phyloP scores from a whole-genome alignment of 106 monocot genomes.

The Hemerocallis citrina region DNA sequence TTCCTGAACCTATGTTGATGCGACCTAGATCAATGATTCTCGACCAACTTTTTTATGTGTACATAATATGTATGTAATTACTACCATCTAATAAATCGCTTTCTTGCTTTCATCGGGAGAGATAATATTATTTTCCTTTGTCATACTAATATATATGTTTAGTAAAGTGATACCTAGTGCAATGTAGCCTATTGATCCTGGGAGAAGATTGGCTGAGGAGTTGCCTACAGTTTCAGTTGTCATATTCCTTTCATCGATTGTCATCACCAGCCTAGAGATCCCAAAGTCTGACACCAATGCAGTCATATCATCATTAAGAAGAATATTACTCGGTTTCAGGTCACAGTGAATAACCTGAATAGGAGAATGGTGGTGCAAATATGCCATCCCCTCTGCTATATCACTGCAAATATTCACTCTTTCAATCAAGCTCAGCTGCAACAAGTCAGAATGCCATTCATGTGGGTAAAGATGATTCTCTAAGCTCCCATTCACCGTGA shows the following conservation, averaged over 20 bases:
- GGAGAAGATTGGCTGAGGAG: conserved; percentile 18
- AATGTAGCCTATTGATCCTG: conserved; percentile 35
- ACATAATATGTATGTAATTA: too few species aligned
- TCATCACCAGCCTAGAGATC: conserved; percentile 28
- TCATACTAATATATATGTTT: too few species aligned
- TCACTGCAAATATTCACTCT: conserved; percentile 32
- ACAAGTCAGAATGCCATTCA: neutral
- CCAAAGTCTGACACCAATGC: conserved; percentile 41
- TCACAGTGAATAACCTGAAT: conserved; percentile 32
- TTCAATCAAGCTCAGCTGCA: conserved; percentile 10
- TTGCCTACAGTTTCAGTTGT: neutral
- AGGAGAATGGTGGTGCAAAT: conserved; percentile 36
- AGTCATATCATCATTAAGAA: conserved; percentile 36
- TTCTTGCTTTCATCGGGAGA: too few species aligned
- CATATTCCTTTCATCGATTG: conserved; percentile 10
- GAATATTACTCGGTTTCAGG: conserved; percentile 31
- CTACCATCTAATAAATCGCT: too few species aligned
- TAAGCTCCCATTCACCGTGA: conserved; percentile 31
- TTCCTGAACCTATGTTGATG: too few species aligned
- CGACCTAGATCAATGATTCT: too few species aligned
- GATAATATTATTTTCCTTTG: too few species aligned
- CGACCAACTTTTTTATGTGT: too few species aligned
- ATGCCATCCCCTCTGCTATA: conserved; percentile 30
- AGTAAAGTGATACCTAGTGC: conserved; percentile 28
- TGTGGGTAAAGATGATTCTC: conserved; percentile 24